Percentiles rank a stretch among this genome's conserved stretches.
phyloP scores from a whole-genome alignment of 768 basidiomycete species.

The Infundibulicybe gibba region DNA sequence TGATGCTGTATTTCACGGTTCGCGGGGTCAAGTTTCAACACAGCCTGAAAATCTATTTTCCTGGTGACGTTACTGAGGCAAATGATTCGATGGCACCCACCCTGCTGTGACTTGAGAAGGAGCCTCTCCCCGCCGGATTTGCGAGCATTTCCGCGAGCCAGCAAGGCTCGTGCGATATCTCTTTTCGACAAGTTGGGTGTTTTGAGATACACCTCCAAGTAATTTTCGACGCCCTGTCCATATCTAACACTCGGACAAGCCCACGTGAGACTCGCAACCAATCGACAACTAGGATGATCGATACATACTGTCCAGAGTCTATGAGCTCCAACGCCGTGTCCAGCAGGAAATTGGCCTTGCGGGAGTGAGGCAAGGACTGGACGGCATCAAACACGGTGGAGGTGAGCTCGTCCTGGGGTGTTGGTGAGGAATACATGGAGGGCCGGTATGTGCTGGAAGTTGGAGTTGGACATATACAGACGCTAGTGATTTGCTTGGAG shows the following conservation, averaged over 20 bases:
- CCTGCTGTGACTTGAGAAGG: conserved; percentile 56
- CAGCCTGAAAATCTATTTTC: conserved; percentile 55
- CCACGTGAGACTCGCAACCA: neutral
- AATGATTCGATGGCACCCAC: conserved; percentile 24
- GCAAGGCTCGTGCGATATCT: conserved; percentile 49
- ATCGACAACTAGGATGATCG: neutral
- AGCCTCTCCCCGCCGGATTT: conserved; percentile 52
- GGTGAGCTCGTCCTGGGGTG: conserved; percentile 46
- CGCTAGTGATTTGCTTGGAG: too few species aligned
- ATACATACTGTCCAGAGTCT: conserved; percentile 44
- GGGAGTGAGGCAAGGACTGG: conserved; percentile 36
- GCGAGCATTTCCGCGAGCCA: conserved; percentile 58
- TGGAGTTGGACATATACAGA: too few species aligned
- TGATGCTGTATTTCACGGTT: conserved; percentile 51
- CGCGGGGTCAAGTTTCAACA: conserved; percentile 55
- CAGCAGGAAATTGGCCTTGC: conserved; percentile 48
- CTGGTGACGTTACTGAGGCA: neutral
- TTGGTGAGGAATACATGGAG: conserved; percentile 14
- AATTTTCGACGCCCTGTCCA: conserved; percentile 60
- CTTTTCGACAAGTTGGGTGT: conserved; percentile 53
- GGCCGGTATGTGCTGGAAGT: neutral
- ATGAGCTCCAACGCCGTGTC: conserved; percentile 47
- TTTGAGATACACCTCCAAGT: conserved; percentile 60
- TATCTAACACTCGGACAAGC: conserved; percentile 34
- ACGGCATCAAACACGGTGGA: conserved; percentile 45